These are phyloP conservation scores for Brassica carinata DNA, from an alignment of 345 rosid species.

Conservation along the genomic window DNA sequence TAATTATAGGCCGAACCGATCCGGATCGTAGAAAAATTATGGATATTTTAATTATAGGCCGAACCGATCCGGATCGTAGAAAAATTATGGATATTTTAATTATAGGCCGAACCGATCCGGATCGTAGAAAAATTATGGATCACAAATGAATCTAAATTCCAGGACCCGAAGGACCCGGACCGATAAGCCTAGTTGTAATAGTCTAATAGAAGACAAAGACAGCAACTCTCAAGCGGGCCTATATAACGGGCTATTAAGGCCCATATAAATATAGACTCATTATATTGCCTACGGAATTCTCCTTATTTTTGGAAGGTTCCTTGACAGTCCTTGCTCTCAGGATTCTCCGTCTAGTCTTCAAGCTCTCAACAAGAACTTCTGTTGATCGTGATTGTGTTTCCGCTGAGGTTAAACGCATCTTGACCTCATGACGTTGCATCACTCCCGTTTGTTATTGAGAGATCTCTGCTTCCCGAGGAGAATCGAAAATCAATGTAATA, in stretches of 20 bases:
- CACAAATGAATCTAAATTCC: no score
- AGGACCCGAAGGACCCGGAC: no score
- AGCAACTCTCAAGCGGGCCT: not conserved
- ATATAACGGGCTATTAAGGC: slow-evolving; percentile 9
- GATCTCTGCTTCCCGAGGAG: slow-evolving; percentile 18
- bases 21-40: no score
- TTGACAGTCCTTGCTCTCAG: slow-evolving; percentile 1
- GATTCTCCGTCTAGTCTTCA: slow-evolving; percentile 3
- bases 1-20: no score
- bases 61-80: no score
- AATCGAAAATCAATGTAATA: not conserved
- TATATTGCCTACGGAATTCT: not conserved
- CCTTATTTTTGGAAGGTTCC: slow-evolving; percentile 17
- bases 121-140: no score
- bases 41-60: no score
- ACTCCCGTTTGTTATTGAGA: slow-evolving; percentile 36
- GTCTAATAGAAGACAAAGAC: not conserved
- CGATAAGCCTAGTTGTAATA: no score
- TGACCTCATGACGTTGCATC: slow-evolving; percentile 28
- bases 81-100: no score
- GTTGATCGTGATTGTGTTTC: slow-evolving; percentile 5
- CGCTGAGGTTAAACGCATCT: slow-evolving; percentile 1
- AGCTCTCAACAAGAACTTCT: not conserved
- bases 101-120: no score
- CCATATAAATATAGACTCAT: not conserved